These are phyloP conservation scores for Fusarium mexicanum DNA, from an alignment of 2,329 filamentous ascomycete species.

Conservation along the genomic window DNA sequence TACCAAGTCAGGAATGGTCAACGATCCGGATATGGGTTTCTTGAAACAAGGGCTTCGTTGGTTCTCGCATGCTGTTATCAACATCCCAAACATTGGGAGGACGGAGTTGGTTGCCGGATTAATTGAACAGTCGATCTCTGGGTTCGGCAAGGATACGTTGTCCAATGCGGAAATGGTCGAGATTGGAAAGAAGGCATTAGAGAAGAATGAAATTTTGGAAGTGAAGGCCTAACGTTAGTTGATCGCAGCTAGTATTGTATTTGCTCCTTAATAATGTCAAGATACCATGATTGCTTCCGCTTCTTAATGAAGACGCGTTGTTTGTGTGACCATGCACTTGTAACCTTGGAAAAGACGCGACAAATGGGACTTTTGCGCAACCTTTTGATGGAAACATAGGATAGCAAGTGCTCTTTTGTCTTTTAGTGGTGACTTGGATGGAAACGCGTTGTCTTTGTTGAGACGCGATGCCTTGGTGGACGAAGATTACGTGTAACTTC, in stretches of 20 bases:
- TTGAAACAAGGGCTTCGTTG: conserved; percentile 8
- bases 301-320: background rate
- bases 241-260: background rate
- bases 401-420: accelerated
- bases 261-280: background rate
- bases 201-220: background rate
- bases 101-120: conserved; percentile 54
- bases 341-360: no score
- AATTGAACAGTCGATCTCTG: conserved; percentile 55
- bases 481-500: accelerated
- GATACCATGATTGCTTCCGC: background rate
- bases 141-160: conserved; percentile 58
- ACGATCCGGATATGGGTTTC: conserved; percentile 6
- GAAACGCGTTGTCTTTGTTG: no score
- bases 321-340: background rate
- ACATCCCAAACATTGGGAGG: conserved; percentile 49
- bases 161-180: conserved; percentile 54
- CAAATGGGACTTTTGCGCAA: accelerated
- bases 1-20: conserved; percentile 56
- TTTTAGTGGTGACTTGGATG: accelerated
- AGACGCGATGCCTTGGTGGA: accelerated
- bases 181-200: conserved; percentile 42
- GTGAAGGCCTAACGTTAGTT: background rate
- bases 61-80: conserved; percentile 22
- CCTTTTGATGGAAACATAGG: background rate